Evolutionary conservation across 257 asterid species (phyloP).

Genomic region (Gentiana dahurica): DNA sequence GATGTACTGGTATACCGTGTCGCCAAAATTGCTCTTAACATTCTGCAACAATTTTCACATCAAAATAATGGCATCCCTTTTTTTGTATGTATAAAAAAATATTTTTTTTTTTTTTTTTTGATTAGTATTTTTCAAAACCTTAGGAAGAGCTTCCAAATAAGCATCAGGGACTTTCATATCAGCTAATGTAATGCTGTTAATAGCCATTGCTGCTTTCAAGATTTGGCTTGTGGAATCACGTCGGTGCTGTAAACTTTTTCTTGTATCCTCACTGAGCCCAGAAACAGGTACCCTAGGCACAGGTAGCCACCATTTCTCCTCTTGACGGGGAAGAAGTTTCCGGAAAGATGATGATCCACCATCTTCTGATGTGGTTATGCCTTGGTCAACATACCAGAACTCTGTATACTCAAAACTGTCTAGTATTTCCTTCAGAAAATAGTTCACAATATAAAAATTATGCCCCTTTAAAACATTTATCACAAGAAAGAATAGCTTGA

Average conservation of each 20-base stretch:
- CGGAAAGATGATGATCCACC: slow-evolving; percentile 50
- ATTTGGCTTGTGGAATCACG: slow-evolving; percentile 76
- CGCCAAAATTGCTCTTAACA: slow-evolving; percentile 62
- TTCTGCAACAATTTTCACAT: slow-evolving; percentile 32
- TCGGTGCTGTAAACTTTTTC: slow-evolving; percentile 48
- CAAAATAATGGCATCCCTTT: not conserved
- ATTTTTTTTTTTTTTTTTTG: not conserved
- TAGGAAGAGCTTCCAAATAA: slow-evolving; percentile 62
- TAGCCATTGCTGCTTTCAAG: slow-evolving; percentile 84
- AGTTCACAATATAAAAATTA: slow-evolving; percentile 3
- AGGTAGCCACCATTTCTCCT: slow-evolving; percentile 91
- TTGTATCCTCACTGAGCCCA: slow-evolving; percentile 52
- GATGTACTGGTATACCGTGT: slow-evolving; percentile 48
- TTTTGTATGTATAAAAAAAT: not conserved
- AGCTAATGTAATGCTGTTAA: slow-evolving; percentile 51
- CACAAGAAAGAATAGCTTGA: slow-evolving; percentile 3
- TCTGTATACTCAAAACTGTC: slow-evolving; percentile 47
- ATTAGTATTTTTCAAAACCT: slow-evolving; percentile 24
- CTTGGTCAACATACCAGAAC: slow-evolving; percentile 84
- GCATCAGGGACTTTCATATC: slow-evolving; percentile 71
- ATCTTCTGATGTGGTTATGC: slow-evolving; percentile 33
- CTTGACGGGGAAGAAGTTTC: slow-evolving; percentile 46
- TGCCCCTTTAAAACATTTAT: not conserved
- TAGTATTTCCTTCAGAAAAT: slow-evolving; percentile 45
- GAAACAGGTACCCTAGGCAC: slow-evolving; percentile 64